Conservation (phyloP, 805 yeast genomes). For the Saturnispora bothae region DNA sequence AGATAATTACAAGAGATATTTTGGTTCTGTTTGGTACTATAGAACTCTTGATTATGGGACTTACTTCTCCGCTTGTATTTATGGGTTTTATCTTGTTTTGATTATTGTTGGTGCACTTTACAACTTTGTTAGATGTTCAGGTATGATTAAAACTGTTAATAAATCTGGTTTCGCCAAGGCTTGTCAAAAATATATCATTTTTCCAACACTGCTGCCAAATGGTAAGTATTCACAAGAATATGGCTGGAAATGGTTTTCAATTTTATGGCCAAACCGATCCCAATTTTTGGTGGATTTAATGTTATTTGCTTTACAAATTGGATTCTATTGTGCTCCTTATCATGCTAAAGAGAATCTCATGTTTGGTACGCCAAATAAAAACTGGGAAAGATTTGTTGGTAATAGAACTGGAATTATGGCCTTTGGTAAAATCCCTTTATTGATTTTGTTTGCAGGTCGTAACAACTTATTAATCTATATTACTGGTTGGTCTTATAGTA, state of each 20-base stretch:
- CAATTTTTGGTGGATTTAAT: slow-evolving; percentile 24
- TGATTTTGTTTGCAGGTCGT: slow-evolving; percentile 39
- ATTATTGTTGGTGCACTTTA: slow-evolving; percentile 27
- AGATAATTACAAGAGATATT: not conserved
- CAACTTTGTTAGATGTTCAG: slow-evolving; percentile 24
- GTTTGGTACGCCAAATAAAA: slow-evolving; percentile 26
- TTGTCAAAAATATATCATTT: slow-evolving; percentile 26
- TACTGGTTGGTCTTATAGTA: slow-evolving; percentile 33
- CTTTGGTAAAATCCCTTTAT: slow-evolving; percentile 31
- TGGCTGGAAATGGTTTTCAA: slow-evolving; percentile 14
- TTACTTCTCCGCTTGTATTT: slow-evolving; percentile 27
- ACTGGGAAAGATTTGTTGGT: slow-evolving; percentile 21
- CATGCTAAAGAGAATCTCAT: slow-evolving; percentile 10
- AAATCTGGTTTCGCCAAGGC: slow-evolving; percentile 19
- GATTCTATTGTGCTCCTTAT: slow-evolving; percentile 16
- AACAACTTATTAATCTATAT: slow-evolving; percentile 34
- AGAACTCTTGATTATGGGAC: slow-evolving; percentile 21
- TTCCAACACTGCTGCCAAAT: slow-evolving; percentile 30
- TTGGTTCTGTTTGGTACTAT: slow-evolving; percentile 14
- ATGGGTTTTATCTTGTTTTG: slow-evolving; percentile 31
- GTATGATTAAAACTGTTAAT: slow-evolving; percentile 22
- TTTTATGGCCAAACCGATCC: slow-evolving; percentile 25
- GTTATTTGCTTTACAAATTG: slow-evolving; percentile 19
- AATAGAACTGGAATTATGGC: slow-evolving; percentile 32
- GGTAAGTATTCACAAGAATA: slow-evolving; percentile 15